Base-by-base conservation (phyloP, 208 protist genomes). In the Histomonas meleagridis region DNA sequence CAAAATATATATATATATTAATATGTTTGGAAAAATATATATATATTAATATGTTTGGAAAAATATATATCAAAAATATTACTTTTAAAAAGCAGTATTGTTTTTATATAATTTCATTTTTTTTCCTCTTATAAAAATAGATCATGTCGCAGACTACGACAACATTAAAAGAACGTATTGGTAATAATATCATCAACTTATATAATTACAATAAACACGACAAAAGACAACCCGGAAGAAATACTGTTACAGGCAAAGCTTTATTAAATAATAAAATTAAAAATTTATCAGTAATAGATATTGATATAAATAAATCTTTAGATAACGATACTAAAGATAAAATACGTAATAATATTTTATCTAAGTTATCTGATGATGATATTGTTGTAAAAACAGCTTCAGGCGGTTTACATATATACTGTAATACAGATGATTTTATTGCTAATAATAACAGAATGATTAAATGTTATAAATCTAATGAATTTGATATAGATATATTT, bases 391-490 rank as follows among this genome's bases (percentile, higher is more conserved):
- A 65, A n/a, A 65, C 60, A 32, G 60, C 18, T n/a, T 7, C 21
- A 32, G 60, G 60, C n/a, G 60, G 60, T n/a, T 28, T 65, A n/a
- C 60, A 65, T n/a, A 65, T 65, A 7, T 65, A 65, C n/a, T 65
- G 60, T 65, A 65, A 65, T 65, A 65, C 60, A n/a, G 23, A 65
- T 65, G 60, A 65, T 65, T 65, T n/a, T n/a, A n/a, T n/a, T n/a
- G 7, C n/a, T 12, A 28, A 12, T 32, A 32, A 10, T 5, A 65
- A 65, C 23, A 65, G 60, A 65, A 65, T 65, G 60, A 65, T 65
- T n/a, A 65, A 65, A 65, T 65, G 60, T 65, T 65, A n/a, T n/a
- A n/a, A 10, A n/a, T n/a, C 21, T n/a, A 65, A 65, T 65, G 60
- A 65, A 7, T 65, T 32, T n/a, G 18, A 65, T 12, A 65, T 65